phyloP scores from a whole-genome alignment of 2,329 filamentous ascomycete genomes.

The Aureobasidium sp. region DNA sequence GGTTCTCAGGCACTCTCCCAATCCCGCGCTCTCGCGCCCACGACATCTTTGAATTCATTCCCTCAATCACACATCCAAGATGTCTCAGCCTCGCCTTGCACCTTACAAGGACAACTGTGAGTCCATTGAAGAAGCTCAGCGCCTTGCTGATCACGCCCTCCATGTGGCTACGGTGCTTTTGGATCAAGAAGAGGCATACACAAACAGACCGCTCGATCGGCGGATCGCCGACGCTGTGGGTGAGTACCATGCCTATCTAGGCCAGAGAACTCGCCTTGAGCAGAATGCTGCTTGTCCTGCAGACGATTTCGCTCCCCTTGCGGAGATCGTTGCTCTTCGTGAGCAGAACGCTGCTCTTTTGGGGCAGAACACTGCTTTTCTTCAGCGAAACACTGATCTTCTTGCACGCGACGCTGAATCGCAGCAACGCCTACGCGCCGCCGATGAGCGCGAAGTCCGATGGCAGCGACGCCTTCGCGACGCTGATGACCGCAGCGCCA shows the following conservation, averaged over 20 bases:
- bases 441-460: too few relatives aligned
- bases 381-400: too few relatives aligned
- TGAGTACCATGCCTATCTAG: not conserved
- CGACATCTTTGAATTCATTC: not conserved
- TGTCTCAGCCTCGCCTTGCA: not conserved
- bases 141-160: not conserved
- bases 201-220: not conserved
- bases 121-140: not conserved
- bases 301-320: not conserved
- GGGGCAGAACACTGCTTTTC: too few relatives aligned
- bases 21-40: too few relatives aligned
- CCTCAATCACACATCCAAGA: not conserved
- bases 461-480: too few relatives aligned
- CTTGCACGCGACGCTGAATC: not conserved
- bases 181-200: not conserved
- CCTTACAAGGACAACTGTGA: not conserved
- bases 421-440: not conserved
- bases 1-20: too few relatives aligned
- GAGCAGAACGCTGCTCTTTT: too few relatives aligned
- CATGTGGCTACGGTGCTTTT: not conserved
- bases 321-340: too few relatives aligned
- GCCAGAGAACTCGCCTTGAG: not conserved
- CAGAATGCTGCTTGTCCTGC: not conserved
- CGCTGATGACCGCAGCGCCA: too few relatives aligned
- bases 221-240: not conserved